Conservation (phyloP, 2,329 filamentous ascomycete genomes). For the Torrubiellomyces zombiae region DNA sequence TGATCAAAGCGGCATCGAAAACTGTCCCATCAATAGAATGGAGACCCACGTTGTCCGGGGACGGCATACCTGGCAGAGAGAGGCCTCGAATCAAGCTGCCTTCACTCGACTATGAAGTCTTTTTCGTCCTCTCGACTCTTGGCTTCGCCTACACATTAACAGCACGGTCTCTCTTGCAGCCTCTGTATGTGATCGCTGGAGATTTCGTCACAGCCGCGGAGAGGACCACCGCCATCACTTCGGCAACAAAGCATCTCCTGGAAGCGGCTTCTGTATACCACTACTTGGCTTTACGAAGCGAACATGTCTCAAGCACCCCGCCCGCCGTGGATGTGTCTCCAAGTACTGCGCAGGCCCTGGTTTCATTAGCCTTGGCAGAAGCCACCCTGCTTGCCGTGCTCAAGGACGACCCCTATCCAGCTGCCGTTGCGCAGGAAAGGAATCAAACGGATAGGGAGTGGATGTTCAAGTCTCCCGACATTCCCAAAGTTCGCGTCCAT, state of each 20-base stretch:
- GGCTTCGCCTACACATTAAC: conserved; percentile 58
- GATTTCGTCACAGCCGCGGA: conserved; percentile 47
- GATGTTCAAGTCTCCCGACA: conserved; percentile 86
- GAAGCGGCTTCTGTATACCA: conserved; percentile 65
- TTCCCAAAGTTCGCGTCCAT: conserved; percentile 76
- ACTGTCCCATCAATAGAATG: conserved; percentile 55
- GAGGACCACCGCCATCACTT: conserved; percentile 50
- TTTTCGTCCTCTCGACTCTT: conserved; percentile 61
- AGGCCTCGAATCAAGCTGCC: conserved; percentile 49
- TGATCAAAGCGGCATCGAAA: conserved; percentile 50
- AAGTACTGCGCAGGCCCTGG: conserved; percentile 35
- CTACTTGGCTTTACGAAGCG: conserved; percentile 45
- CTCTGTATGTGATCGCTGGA: conserved; percentile 50
- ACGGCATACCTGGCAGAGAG: conserved; percentile 47
- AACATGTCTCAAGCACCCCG: conserved; percentile 20
- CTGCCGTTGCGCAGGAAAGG: conserved; percentile 61
- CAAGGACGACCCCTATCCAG: conserved; percentile 88
- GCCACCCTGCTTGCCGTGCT: conserved; percentile 78
- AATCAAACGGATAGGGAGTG: conserved; percentile 79
- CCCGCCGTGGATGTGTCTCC: conserved; percentile 38
- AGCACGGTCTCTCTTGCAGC: conserved; percentile 55
- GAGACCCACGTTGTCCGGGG: conserved; percentile 60
- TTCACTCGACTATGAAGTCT: conserved; percentile 69
- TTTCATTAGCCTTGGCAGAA: conserved; percentile 62
- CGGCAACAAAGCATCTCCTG: conserved; percentile 62